phyloP scores from a whole-genome alignment of 305 asterid species.

The Fraxinus greggii region DNA sequence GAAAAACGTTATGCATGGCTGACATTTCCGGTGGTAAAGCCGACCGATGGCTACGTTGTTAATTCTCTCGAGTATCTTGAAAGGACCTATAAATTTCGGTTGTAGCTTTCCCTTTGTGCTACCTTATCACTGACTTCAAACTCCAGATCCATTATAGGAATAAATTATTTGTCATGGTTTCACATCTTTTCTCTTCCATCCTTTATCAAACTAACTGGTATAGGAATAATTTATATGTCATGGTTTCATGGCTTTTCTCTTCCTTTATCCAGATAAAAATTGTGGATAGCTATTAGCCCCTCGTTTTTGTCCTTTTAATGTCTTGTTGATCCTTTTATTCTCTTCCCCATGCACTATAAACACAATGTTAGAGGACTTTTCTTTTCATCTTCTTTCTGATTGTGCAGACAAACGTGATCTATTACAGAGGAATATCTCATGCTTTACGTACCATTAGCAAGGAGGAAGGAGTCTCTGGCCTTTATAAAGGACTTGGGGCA shows the following conservation, averaged over 20 bases:
- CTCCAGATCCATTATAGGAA: background rate
- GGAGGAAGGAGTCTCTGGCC: conserved; percentile 73
- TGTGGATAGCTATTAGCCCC: conserved; percentile 16
- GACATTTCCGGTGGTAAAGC: no score
- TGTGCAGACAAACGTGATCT: conserved; percentile 62
- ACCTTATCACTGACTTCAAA: background rate
- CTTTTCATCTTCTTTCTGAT: conserved; percentile 20
- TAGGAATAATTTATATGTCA: background rate
- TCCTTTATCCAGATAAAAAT: conserved; percentile 7
- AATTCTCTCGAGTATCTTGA: background rate
- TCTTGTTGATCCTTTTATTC: conserved; percentile 12
- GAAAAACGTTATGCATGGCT: no score
- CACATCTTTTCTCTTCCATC: conserved; percentile 1
- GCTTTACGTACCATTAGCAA: conserved; percentile 68
- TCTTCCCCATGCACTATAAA: conserved; percentile 3
- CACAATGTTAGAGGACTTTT: background rate
- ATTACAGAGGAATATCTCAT: conserved; percentile 79
- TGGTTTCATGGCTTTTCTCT: background rate
- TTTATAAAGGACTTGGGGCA: conserved; percentile 87
- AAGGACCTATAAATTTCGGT: background rate
- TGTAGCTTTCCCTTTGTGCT: background rate
- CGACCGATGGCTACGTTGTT: background rate
- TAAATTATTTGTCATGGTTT: background rate
- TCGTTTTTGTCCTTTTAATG: background rate
- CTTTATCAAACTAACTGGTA: background rate